Percentiles rank a stretch among this genome's conserved stretches.
phyloP scores from a whole-genome alignment of 257 asterid genomes.

The Solanum sejunctum region DNA sequence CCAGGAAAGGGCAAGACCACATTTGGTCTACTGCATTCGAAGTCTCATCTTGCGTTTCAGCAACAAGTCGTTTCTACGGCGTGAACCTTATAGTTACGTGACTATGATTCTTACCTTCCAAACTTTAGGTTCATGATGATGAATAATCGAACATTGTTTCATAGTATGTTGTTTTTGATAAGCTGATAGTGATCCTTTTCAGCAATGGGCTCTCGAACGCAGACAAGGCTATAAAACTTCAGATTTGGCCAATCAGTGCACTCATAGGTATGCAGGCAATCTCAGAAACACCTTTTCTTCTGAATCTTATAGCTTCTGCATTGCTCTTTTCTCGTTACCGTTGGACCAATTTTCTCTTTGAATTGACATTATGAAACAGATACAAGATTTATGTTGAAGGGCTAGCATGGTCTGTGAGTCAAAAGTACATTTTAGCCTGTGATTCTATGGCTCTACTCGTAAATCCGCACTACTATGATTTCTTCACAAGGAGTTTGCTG shows the following conservation, averaged over 20 bases:
- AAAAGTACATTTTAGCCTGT: constrained; percentile 80
- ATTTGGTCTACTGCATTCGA: background rate
- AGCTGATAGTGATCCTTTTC: background rate
- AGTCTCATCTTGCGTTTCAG: background rate
- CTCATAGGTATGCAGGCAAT: constrained; percentile 32
- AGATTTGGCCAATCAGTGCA: constrained; percentile 58
- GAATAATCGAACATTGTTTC: background rate
- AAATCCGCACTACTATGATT: constrained; percentile 53
- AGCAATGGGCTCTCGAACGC: constrained; percentile 61
- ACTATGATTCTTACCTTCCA: background rate
- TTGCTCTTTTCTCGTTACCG: background rate
- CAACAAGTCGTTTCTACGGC: background rate
- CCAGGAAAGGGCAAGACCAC: background rate
- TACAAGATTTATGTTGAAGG: constrained; percentile 86
- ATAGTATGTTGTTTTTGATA: background rate
- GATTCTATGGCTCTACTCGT: constrained; percentile 59
- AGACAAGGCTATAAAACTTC: constrained; percentile 45
- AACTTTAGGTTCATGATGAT: background rate
- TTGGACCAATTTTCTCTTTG: background rate
- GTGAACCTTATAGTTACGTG: background rate
- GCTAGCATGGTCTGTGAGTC: constrained; percentile 78
- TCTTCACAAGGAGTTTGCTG: constrained; percentile 64
- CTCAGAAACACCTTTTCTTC: background rate
- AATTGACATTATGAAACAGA: constrained; percentile 16
- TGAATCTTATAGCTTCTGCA: background rate